Percentiles rank a stretch among this genome's conserved stretches.
Evolutionary conservation across 352 stramenopile species (phyloP).

Genomic region (Phytophthora ramorum): DNA sequence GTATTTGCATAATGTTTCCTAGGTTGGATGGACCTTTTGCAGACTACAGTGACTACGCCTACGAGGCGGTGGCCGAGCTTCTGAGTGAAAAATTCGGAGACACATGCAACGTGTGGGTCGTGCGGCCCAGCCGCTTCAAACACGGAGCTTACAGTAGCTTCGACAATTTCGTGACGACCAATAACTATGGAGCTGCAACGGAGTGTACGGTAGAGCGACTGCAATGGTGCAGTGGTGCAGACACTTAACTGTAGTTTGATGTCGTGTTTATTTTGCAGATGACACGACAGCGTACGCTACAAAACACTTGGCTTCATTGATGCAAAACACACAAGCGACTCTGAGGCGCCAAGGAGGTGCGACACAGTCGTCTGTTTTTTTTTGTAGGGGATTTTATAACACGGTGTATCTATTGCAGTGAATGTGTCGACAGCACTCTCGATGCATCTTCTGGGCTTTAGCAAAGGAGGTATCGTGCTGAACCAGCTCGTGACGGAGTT

Average conservation of each 20-base stretch:
- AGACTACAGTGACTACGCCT: conserved; percentile 63
- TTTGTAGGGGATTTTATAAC: background rate
- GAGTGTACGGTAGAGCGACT: conserved; percentile 36
- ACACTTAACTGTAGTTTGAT: conserved; percentile 12
- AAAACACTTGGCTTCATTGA: conserved; percentile 50
- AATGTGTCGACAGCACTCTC: conserved; percentile 53
- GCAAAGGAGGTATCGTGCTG: conserved; percentile 70
- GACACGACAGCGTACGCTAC: conserved; percentile 37
- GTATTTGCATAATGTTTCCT: conserved; percentile 4
- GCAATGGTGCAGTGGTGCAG: background rate
- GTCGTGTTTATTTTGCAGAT: conserved; percentile 28
- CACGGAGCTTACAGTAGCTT: conserved; percentile 67
- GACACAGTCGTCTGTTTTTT: conserved; percentile 1
- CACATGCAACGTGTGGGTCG: conserved; percentile 62
- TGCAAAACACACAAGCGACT: conserved; percentile 41
- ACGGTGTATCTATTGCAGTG: conserved; percentile 28
- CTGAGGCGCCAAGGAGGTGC: conserved; percentile 42
- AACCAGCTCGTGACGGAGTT: conserved; percentile 79
- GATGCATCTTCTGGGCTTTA: conserved; percentile 73
- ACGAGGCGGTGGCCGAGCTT: conserved; percentile 51
- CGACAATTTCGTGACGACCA: conserved; percentile 64
- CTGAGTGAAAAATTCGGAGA: conserved; percentile 63
- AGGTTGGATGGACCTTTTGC: conserved; percentile 43
- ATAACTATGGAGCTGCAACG: conserved; percentile 59
- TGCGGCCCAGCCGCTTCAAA: conserved; percentile 52